These are phyloP conservation scores for Naganishia vaughanmartiniae DNA, from an alignment of 768 basidiomycete species.

Conservation along the genomic window DNA sequence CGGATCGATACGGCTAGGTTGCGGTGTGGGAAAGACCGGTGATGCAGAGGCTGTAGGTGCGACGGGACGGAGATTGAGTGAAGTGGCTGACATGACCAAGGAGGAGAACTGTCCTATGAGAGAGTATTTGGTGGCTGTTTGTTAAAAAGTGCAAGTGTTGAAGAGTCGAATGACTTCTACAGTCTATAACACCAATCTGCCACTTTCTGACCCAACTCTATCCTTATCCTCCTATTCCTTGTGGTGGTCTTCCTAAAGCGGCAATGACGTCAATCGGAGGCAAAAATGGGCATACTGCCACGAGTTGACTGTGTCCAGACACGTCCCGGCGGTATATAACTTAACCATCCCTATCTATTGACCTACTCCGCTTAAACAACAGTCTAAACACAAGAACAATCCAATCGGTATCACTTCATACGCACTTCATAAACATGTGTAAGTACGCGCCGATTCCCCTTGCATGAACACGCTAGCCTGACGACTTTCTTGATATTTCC, in stretches of 20 bases:
- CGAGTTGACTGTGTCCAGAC: not conserved
- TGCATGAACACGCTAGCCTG: not conserved
- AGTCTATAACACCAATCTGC: no score
- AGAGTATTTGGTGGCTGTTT: not conserved
- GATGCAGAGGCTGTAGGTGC: not conserved
- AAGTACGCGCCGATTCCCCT: not conserved
- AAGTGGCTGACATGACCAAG: not conserved
- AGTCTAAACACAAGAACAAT: no score
- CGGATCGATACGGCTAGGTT: slow-evolving; percentile 24
- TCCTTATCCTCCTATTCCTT: not conserved
- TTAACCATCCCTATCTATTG: not conserved
- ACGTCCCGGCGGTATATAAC: not conserved
- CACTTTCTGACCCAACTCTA: no score
- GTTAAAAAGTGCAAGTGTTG: not conserved
- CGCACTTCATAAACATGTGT: not conserved
- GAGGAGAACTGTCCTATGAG: not conserved
- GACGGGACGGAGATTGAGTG: slow-evolving; percentile 13
- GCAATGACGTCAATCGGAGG: slow-evolving; percentile 12
- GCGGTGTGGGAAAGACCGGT: not conserved
- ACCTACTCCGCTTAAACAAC: not conserved
- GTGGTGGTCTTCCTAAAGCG: not conserved
- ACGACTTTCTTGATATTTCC: not conserved
- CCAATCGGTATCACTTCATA: not conserved
- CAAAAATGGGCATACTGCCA: not conserved
- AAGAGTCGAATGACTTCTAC: not conserved